Evolutionary conservation across 352 stramenopile genomes (phyloP).

Genomic region (Phytophthora pistaciae): DNA sequence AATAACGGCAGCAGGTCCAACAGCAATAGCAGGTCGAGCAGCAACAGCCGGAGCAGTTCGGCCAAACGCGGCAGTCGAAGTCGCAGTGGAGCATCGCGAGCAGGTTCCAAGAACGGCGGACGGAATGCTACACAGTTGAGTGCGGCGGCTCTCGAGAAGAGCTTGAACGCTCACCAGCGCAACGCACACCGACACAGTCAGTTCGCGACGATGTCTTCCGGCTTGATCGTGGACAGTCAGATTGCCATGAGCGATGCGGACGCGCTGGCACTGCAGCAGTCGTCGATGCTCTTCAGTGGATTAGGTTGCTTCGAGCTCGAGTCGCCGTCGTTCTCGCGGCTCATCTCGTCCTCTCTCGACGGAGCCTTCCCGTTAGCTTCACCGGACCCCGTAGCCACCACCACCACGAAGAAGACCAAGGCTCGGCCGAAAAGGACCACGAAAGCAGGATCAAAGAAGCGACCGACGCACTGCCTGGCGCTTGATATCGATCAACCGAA

Average conservation of each 20-base stretch:
- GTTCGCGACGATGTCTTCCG: conserved; percentile 37
- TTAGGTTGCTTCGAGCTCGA: conserved; percentile 77
- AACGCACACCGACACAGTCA: conserved; percentile 44
- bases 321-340: conserved; percentile 65
- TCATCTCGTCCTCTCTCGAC: conserved; percentile 47
- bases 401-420: conserved; percentile 46
- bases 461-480: conserved; percentile 57
- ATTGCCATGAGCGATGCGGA: conserved; percentile 38
- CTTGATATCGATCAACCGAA: conserved; percentile 70
- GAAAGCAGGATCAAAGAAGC: conserved; percentile 59
- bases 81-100: conserved; percentile 21
- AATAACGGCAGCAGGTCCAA: conserved; percentile 2
- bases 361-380: conserved; percentile 27
- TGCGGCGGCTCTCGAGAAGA: conserved; percentile 40
- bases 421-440: conserved; percentile 39
- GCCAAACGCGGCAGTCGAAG: conserved; percentile 39
- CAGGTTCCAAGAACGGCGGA: conserved; percentile 18
- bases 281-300: conserved; percentile 67
- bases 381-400: conserved; percentile 11
- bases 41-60: conserved; percentile 29
- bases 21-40: conserved; percentile 23
- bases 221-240: conserved; percentile 40
- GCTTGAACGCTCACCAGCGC: conserved; percentile 39
- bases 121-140: conserved; percentile 24
- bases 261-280: conserved; percentile 30